Base-by-base conservation (phyloP, 176 grass and related monocot genomes). In the Musa beccarii region DNA sequence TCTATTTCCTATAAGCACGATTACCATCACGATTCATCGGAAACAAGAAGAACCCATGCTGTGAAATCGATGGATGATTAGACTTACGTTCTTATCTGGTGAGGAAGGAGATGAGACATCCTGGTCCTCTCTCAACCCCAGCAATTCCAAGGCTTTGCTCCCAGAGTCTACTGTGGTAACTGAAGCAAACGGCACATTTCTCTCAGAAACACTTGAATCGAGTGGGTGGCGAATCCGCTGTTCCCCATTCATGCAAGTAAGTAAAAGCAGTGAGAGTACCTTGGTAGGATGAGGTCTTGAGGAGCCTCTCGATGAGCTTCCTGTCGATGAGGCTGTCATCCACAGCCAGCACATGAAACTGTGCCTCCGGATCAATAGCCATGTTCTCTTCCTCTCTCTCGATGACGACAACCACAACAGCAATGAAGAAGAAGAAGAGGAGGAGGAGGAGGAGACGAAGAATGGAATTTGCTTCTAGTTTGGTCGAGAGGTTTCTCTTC, bases 311-410 rank as follows among this genome's bases (percentile, higher is more conserved):
- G 71, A 98, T 93, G 74, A 98, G 90, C 82, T 98, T 98, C 76
- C 94, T 85, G 84, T 98, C 94, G 82, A 98, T 85, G n/a, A 98
- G 16, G 84, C 88, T 98, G 77, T 98, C 94, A 74, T 98, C 94
- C 12, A 98, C 94, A 12, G 94, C 94, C 1, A 98, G 79, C 17
- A 98, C 88, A 78, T 98, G 94, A 78, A 93, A 98, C 52, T 80
- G 81, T 51, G 86, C 73, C 54, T 92, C 85, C 9, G 83, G 53
- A 9, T 87, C 94, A 43, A 14, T 61, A 9, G 80, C 75, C 80
- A 93, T 85, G 10, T 70, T 80, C 34, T 43, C 34, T 43, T 6
- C 4, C 34, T 43, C 34, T 43, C 34, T 43, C 34, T 43, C 34
- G 34, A 43, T 6, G 34, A 43, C 34, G 34, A 43, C 34, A 43